Evolutionary conservation across 1,139 yeast species (phyloP).

Genomic region (Saccharomycopsis phalli): DNA sequence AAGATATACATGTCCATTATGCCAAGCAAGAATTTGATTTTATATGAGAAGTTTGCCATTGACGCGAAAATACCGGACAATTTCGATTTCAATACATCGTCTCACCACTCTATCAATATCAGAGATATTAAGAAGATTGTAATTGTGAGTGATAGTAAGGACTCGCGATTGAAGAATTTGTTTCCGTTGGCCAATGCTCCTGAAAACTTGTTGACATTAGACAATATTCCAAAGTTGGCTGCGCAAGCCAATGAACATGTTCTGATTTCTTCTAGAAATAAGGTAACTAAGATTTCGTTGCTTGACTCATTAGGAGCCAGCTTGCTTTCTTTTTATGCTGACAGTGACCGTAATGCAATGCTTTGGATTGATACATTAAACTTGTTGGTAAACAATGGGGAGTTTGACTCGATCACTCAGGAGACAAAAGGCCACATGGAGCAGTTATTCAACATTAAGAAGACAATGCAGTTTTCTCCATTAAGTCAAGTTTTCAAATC

Average conservation of each 20-base stretch:
- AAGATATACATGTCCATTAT: conserved; percentile 7
- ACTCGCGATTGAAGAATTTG: background rate
- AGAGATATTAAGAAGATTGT: conserved; percentile 7
- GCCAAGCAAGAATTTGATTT: conserved; percentile 13
- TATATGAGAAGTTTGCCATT: conserved; percentile 6
- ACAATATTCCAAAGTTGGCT: background rate
- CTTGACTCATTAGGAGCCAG: conserved; percentile 4
- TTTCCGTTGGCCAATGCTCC: background rate
- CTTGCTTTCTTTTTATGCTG: conserved; percentile 1
- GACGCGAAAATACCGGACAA: background rate
- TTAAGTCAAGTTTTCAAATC: conserved; percentile 4
- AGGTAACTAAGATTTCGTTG: conserved; percentile 14
- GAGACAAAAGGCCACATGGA: conserved; percentile 8
- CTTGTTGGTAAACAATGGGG: conserved; percentile 1
- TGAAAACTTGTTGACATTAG: background rate
- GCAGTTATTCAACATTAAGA: conserved; percentile 6
- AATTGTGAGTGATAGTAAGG: background rate
- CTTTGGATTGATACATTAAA: conserved; percentile 7
- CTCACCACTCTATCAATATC: conserved; percentile 1
- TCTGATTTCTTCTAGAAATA: conserved; percentile 9
- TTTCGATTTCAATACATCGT: background rate
- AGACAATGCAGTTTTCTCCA: conserved; percentile 7
- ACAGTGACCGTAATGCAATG: conserved; percentile 4
- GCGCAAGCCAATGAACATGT: background rate
- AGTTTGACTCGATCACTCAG: conserved; percentile 3